Base-by-base conservation (phyloP, 164 flowering plant species). In the Platanus orientalis region DNA sequence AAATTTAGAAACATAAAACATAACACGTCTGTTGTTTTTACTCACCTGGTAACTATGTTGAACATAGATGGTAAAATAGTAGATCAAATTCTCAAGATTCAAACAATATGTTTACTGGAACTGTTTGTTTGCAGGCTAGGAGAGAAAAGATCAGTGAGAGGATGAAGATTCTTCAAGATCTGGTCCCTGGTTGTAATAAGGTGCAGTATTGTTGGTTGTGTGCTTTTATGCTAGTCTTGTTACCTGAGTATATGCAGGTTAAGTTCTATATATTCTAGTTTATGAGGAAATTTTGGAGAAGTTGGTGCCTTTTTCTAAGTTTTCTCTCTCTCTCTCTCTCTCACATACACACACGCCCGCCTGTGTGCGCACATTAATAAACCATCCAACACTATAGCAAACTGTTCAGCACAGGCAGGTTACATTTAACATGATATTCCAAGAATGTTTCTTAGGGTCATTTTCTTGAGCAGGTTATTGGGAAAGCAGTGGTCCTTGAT, bases 171-270 rank as follows among this genome's bases (percentile, higher is more conserved):
- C 84, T 95, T 30, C 99, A 95, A 77, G 99, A 92, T 69, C 71
- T 95, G 74, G 98, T 95, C 45, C 99, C 98, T 56, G 98, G 97
- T 74, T 92, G 99, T 73, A 95, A 87, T 73, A 95, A 90, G 98
- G 99, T 90, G 54, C 54, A 21, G 32, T 9, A 26, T 4, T 48
- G 51, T 25, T 55, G 45, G 58, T 44, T 39, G 57, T 45, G n/a
- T 39, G 7, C 48, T 42, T 27, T 49, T 13, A 25, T 6, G 12
- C 1, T 17, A 61, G 4, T 29, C 23, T 21, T 30, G 51, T 50
- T 52, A 26, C 42, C 47, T 71, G 25, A 13, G 34, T 5, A 34
- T 49, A 20, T 25, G 6, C 23, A 30, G 45, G 16, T 20, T 16
- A 45, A 45, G 4, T 19, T 44, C 7, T 45, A 34, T 21, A 1